Conservation (phyloP, 2,329 filamentous ascomycete species). For the Venturia asperata region DNA sequence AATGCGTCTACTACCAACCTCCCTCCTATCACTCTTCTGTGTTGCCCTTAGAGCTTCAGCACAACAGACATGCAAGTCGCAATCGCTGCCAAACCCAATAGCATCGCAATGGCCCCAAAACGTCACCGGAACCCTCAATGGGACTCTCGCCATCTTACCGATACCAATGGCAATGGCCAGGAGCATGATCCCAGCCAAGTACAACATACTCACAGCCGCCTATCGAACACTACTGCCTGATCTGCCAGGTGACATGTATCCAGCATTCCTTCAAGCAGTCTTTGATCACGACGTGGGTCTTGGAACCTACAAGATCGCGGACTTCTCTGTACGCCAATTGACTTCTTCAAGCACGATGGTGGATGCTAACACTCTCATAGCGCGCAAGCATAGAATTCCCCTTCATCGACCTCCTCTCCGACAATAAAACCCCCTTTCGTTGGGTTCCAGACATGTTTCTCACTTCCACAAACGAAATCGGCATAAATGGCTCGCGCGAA, state of each 20-base stretch:
- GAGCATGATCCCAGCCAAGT: constrained; percentile 43
- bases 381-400: constrained; percentile 48
- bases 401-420: constrained; percentile 47
- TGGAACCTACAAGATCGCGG: constrained; percentile 37
- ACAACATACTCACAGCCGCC: constrained; percentile 44
- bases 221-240: constrained; percentile 42
- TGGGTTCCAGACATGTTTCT: constrained; percentile 46
- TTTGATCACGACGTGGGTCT: constrained; percentile 47
- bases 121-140: constrained; percentile 49
- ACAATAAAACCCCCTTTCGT: constrained; percentile 46
- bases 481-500: constrained; percentile 38
- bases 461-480: constrained; percentile 36
- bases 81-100: constrained; percentile 43
- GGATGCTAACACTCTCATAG: constrained; percentile 29
- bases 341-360: constrained; percentile 19
- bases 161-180: constrained; percentile 44
- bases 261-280: constrained; percentile 44
- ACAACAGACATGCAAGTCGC: constrained; percentile 24
- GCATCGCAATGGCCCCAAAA: constrained; percentile 40
- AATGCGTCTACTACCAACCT: constrained; percentile 13
- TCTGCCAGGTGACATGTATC: constrained; percentile 48
- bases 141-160: constrained; percentile 46
- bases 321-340: constrained; percentile 42
- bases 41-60: constrained; percentile 6
- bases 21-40: constrained; percentile 10